Evolutionary conservation across 495 filamentous ascomycete genomes (phyloP), one percentile per base, ranked within the genome.

Genomic region (Trichoderma erinaceum): DNA sequence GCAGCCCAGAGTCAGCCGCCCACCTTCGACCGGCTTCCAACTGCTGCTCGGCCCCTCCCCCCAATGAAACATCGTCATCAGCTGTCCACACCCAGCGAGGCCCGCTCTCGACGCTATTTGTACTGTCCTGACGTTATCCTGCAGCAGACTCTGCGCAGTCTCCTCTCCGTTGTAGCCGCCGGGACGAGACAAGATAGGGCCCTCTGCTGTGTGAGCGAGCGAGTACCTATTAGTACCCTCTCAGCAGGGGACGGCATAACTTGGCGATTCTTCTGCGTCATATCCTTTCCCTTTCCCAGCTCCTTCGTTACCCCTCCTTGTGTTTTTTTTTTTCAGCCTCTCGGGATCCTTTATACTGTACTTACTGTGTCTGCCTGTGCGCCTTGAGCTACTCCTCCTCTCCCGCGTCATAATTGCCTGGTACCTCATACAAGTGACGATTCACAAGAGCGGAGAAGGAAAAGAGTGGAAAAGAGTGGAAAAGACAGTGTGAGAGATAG

Each of bases 61-160:
- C 56, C 56, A 61, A 61, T 61, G 56, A 61, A 32, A 61, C 56
- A 61, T 61, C 25, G 56, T 61, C 56, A 61, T 61, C 56, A 61
- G 56, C 56, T 61, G 56, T 25, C 56, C 56, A 61, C 56, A 48
- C 25, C 11, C 23, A 21, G n/a, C 15, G 25, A 27, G 23, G 56
- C 56, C 56, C 56, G 56, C 35, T 38, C 35, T 7, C 2, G 35
- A 7, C 35, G 35, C 56, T 61, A 61, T 61, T 32, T 18, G 56
- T 61, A 61, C 56, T 61, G 56, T 61, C 23, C 56, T 61, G 56
- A 61, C 56, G 56, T 61, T 61, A 61, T 61, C 56, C 56, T 61
- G 56, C 56, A 48, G 44, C 44, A n/a, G n/a, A 48, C 29, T 29
- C 1, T 29, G 29, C 13, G n/a, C 44, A 4, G n/a, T 13, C 44